These are phyloP conservation scores for Botrytis squamosa DNA, from an alignment of 2,329 filamentous ascomycete species.

Conservation along the genomic window DNA sequence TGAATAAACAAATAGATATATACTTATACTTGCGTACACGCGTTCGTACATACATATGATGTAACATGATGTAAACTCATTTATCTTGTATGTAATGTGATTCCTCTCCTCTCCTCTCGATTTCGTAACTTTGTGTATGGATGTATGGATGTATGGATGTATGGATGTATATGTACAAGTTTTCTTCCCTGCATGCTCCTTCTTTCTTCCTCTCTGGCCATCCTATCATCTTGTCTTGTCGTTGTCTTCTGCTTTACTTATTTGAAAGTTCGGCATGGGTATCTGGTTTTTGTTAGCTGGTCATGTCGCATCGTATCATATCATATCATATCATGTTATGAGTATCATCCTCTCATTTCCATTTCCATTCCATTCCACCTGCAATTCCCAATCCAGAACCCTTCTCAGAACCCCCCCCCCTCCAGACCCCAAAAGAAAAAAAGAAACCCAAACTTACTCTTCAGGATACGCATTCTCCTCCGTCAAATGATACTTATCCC, in stretches of 20 bases:
- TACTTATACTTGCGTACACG: background rate
- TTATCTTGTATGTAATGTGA: background rate
- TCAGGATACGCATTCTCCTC: constrained; percentile 69
- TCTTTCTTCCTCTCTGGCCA: background rate
- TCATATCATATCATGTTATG: background rate
- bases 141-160: background rate
- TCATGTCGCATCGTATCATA: background rate
- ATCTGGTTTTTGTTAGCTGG: constrained; percentile 19
- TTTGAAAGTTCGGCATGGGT: constrained; percentile 25
- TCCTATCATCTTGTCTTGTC: background rate
- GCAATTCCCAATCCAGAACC: background rate
- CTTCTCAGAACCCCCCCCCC: background rate
- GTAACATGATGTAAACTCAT: background rate
- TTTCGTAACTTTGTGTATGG: background rate
- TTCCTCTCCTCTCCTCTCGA: background rate
- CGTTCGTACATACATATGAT: background rate
- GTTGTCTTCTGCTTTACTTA: background rate
- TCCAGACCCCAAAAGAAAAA: background rate
- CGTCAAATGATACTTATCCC: constrained; percentile 65
- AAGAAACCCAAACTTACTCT: constrained; percentile 52
- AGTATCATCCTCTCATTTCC: background rate
- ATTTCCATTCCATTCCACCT: background rate
- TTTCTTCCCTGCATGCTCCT: background rate
- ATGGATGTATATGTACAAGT: background rate
- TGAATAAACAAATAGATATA: background rate